Conservation (phyloP, 371 early-diverging fungal genomes). For the Batrachochytrium dendrobatidis region DNA sequence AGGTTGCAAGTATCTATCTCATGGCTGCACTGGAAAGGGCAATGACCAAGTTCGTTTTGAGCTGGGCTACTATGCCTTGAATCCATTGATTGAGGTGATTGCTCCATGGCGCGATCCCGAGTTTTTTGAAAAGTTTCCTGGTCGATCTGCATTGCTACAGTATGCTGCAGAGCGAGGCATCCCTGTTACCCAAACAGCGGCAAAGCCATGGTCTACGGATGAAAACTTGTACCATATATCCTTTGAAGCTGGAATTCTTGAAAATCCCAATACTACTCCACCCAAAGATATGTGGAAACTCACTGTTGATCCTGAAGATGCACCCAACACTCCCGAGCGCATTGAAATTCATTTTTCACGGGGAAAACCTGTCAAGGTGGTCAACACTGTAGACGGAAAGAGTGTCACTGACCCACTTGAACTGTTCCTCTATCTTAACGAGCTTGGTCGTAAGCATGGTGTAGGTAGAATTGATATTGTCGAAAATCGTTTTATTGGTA, state of each 20-base stretch:
- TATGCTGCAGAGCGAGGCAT: constrained; percentile 87
- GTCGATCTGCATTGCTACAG: constrained; percentile 83
- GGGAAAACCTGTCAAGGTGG: constrained; percentile 84
- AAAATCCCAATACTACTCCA: constrained; percentile 87
- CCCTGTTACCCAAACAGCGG: constrained; percentile 89
- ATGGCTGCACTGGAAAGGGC: constrained; percentile 98
- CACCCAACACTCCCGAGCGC: constrained; percentile 91
- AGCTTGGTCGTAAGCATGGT: constrained; percentile 91
- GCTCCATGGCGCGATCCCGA: constrained; percentile 91
- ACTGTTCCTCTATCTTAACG: constrained; percentile 89
- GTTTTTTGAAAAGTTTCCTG: constrained; percentile 92
- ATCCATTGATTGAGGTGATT: constrained; percentile 88
- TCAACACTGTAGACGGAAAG: constrained; percentile 67
- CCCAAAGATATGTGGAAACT: constrained; percentile 98
- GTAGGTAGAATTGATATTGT: constrained; percentile 97
- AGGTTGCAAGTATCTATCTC: constrained; percentile 87
- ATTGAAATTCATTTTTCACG: constrained; percentile 79
- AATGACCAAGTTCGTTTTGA: constrained; percentile 99
- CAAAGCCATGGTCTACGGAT: constrained; percentile 98
- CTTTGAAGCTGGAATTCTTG: constrained; percentile 93
- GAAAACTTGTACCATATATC: constrained; percentile 98
- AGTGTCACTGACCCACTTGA: constrained; percentile 56
- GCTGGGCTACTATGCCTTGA: constrained; percentile 91
- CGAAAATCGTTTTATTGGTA: constrained; percentile 95
- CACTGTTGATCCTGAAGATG: constrained; percentile 88